Evolutionary conservation across 2,329 filamentous ascomycete genomes (phyloP), one percentile per base, ranked within the genome.

Genomic region (Bipolaris oryzae): DNA sequence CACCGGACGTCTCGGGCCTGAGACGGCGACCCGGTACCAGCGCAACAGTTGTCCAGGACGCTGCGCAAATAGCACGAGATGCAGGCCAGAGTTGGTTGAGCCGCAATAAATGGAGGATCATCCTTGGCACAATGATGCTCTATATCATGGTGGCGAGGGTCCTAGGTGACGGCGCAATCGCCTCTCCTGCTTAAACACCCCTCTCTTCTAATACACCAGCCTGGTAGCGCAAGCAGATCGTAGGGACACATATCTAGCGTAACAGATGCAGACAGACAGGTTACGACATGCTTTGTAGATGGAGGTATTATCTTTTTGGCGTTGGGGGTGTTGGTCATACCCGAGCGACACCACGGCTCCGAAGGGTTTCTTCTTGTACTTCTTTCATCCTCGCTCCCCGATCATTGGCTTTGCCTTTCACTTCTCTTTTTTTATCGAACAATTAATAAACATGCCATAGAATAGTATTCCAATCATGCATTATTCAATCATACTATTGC

Each of bases 101-200:
- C 64, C 85, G 87, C 60, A 91, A 97, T 78, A 95, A 92, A 78
- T 81, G 93, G 61, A 82, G 89, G 69, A 80, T 96, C 44, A 83
- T 87, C 1, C 85, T 90, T 7, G 87, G 82, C 0, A 77, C 87
- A 16, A 81, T 97, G 25, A 90, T 98, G 71, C 77, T 89, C 15
- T 98, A 97, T 76, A 92, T 96, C 10, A 77, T 96, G 47, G 82
- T 96, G 54, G 89, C 91, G 31, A 84, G 94, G 66, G 75, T 96
- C 13, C 76, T 96, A 33, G 87, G 87, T 37, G 82, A 84, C 46
- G 77, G 73, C 4, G 65, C 69, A 11, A 58, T 66, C 1, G 45
- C 63, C 10, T 53, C 46, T 21, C 25, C 62, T 43, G 50, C 58
- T 31, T 63, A 47, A 43, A 41, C 15, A 25, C 23, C 23, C 1